Percentiles rank a stretch among this genome's conserved stretches.
phyloP scores from a whole-genome alignment of 371 early-diverging fungal species.

The Mucor mucedo region DNA sequence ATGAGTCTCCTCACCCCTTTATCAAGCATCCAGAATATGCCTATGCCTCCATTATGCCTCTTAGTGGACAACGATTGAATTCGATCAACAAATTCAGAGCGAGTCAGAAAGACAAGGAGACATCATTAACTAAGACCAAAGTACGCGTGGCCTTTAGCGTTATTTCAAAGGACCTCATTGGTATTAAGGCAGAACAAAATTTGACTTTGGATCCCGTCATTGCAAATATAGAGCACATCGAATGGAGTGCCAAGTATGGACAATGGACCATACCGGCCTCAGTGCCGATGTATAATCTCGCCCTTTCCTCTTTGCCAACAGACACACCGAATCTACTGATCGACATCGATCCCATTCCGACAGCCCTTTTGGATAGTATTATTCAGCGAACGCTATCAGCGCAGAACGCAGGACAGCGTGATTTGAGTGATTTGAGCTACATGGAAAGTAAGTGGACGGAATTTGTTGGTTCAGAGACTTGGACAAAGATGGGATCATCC shows the following conservation, averaged over 20 bases:
- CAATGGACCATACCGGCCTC: constrained; percentile 40
- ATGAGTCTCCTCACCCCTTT: constrained; percentile 31
- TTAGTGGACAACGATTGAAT: neutral
- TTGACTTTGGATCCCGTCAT: constrained; percentile 32
- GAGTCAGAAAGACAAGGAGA: neutral
- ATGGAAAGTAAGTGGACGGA: constrained; percentile 13
- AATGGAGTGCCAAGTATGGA: constrained; percentile 9
- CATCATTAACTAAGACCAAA: neutral
- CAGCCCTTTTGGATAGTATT: constrained; percentile 2
- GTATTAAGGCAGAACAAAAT: constrained; percentile 22
- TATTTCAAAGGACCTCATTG: constrained; percentile 23
- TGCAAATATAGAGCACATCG: constrained; percentile 19
- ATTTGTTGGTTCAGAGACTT: constrained; percentile 11
- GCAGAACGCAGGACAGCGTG: neutral
- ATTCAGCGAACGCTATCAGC: neutral
- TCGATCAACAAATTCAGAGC: neutral
- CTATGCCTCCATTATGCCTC: constrained; percentile 15
- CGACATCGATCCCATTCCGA: constrained; percentile 25
- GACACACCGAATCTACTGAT: constrained; percentile 28
- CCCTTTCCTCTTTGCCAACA: constrained; percentile 21
- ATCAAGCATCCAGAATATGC: constrained; percentile 26
- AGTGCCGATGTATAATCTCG: constrained; percentile 22
- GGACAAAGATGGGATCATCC: neutral
- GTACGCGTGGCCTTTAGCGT: constrained; percentile 28
- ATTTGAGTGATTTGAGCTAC: constrained; percentile 1